Base-by-base conservation (phyloP, 148 eudicot genomes). In the Rhododendron simsii region DNA sequence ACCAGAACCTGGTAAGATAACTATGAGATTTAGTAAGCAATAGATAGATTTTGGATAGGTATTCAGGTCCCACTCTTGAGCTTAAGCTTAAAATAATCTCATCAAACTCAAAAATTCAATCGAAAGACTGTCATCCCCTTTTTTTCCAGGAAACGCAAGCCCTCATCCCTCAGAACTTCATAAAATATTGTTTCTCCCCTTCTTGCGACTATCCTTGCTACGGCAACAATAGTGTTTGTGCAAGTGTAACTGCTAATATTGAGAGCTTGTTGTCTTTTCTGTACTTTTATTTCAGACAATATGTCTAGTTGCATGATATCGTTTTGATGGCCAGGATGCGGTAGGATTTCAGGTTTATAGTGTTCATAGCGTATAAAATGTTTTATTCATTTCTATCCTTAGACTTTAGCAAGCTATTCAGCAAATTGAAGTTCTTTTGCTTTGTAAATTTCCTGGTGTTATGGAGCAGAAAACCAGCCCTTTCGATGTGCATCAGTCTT, bases 1-100 rank as follows among this genome's bases (percentile, higher is more conserved):
- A 93, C 90, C 61, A 97, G 86, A 73, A 95, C 93, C 99, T 96
- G 93, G 83, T 90, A 82, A 83, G 48, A 79, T 39, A 61, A 86
- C 48, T 21, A 23, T 37, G 61, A 86, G 63, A 71, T 63, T 48
- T 35, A 85, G 55, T 26, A 78, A 85, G 78, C 47, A 28, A 45
- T 65, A 87, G 3, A 82, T 55, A 82, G 77, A 50, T 77, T 48
- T 65, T 30, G 67, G 23, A 67, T 59, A 20, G 57, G 71, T 16
- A 51, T 59, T 28, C 53, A 78, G 16, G 53, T 30, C 35, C 39
- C 83, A 75, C 5, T 45, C 41, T 30, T 35, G 26, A 80, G 65
- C 67, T 47, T 20, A 47, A 41, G 65, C 35, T 65, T 41, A 35
- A 75, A 63, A 86, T 69, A 44, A 47, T 65, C 41, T 65, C 78